Percentiles rank a stretch among this genome's conserved stretches.
Conservation (phyloP, 2,329 filamentous ascomycete genomes). For the Fusarium sambucinum region DNA sequence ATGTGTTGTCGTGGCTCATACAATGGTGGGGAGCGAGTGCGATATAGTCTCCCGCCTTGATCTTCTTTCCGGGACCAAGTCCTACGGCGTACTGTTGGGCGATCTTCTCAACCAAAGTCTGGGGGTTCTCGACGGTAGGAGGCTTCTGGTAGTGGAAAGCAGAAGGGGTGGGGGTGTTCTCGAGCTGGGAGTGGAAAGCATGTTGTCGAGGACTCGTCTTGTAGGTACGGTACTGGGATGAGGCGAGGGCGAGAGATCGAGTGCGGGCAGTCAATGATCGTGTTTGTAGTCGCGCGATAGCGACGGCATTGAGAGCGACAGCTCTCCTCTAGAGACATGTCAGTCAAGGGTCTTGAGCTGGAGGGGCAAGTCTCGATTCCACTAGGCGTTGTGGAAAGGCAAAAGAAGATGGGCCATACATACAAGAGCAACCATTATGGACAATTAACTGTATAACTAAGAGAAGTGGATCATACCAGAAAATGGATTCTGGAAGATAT, state of each 20-base stretch:
- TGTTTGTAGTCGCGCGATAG: slow-evolving; percentile 15
- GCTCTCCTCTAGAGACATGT: slow-evolving; percentile 30
- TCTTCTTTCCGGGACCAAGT: slow-evolving; percentile 78
- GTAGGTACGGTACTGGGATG: slow-evolving; percentile 33
- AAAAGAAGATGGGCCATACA: background rate
- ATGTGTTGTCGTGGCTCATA: slow-evolving; percentile 91
- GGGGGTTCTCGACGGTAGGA: slow-evolving; percentile 57
- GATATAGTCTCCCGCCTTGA: slow-evolving; percentile 86
- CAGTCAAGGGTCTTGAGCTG: background rate
- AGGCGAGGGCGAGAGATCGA: slow-evolving; percentile 25
- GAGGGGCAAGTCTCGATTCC: background rate
- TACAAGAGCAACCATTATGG: slow-evolving; percentile 31
- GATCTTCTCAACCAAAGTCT: slow-evolving; percentile 94
- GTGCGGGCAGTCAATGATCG: slow-evolving; percentile 19
- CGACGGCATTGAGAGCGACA: slow-evolving; percentile 29
- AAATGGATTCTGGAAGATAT: background rate
- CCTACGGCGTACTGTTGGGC: slow-evolving; percentile 85
- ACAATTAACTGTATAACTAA: background rate
- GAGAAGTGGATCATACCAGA: slow-evolving; percentile 1
- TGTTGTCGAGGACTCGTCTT: slow-evolving; percentile 18
- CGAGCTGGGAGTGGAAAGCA: slow-evolving; percentile 71
- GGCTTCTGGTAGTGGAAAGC: slow-evolving; percentile 66
- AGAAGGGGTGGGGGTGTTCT: slow-evolving; percentile 63
- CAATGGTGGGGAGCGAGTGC: slow-evolving; percentile 76
- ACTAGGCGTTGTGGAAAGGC: too few relatives aligned